phyloP scores from a whole-genome alignment of 306 rosid species.

The Casuarina glauca region DNA sequence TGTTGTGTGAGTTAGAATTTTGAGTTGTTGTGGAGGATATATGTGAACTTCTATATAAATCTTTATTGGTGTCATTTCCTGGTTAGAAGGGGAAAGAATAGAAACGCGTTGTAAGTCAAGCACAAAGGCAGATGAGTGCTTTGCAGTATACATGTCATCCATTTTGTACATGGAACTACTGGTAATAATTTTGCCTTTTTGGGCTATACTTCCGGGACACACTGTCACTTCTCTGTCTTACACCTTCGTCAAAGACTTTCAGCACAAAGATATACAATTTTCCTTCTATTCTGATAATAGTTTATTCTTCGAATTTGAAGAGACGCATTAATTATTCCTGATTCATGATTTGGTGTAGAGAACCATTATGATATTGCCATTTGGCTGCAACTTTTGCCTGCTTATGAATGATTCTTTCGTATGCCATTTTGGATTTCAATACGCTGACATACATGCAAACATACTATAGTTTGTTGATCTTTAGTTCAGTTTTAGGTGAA shows the following conservation, averaged over 20 bases:
- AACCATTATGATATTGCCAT: not conserved
- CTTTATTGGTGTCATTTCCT: too few species aligned
- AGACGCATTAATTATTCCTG: not conserved
- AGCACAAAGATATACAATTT: not conserved
- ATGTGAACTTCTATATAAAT: too few species aligned
- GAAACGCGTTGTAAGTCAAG: too few species aligned
- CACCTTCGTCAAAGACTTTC: not conserved
- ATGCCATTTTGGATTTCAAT: not conserved
- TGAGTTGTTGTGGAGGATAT: too few species aligned
- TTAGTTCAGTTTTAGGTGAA: conserved; percentile 10
- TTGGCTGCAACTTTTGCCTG: not conserved
- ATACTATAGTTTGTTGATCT: not conserved
- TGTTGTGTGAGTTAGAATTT: too few species aligned
- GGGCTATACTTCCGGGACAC: not conserved
- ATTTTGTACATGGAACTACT: too few species aligned
- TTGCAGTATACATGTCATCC: too few species aligned
- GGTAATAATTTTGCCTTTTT: too few species aligned
- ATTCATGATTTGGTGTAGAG: not conserved
- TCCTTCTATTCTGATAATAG: not conserved
- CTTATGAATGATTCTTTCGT: not conserved
- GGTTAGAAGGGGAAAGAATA: too few species aligned
- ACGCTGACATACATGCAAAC: not conserved
- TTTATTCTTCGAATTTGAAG: not conserved
- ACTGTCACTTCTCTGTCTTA: not conserved
- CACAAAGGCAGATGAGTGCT: too few species aligned